Evolutionary conservation across 495 filamentous ascomycete genomes (phyloP), one percentile per base, ranked within the genome.

Genomic region (Hypoxylon perforatum): DNA sequence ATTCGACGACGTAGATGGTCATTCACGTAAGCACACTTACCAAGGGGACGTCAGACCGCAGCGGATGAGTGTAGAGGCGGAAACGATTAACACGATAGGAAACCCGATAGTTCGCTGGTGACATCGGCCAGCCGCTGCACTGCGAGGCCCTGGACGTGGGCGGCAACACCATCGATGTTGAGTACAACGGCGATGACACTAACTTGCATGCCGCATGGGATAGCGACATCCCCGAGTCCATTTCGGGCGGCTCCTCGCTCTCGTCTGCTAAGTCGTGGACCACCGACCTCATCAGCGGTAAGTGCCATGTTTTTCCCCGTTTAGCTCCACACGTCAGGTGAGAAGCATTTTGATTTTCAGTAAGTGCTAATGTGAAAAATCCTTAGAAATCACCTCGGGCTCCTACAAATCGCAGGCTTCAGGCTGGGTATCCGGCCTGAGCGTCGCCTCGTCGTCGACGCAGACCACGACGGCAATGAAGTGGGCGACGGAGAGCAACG

Each of bases 181-280:
- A 70, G 0, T 90, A 84, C 71, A 70, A 81, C 33, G 81, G 82
- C 14, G 76, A 79, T 23, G 65, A 53, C 15, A 86, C 85, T 17
- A 90, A 90, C 60, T 78, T 91, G 4, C 88, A 91, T 71, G 71
- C 85, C 1, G 78, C 81, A 55, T 90, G 88, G 88, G 88, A 90
- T 72, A 88, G 82, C 19, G 74, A 84, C 38, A 90, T 91, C 72
- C 86, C 87, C 12, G 81, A 87, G 62, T 76, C 85, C 30, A 66
- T 82, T 48, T 75, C 84, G 0, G 85, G 85, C 35, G 84, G 83
- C 28, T 76, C 73, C 23, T 73, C 74, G 12, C 61, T 75, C 28
- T 48, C 74, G 17, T 64, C 72, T 21, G 80, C 81, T 11, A 66
- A 73, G 50, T 54, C 65, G 4, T 82, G 80, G 79, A 71, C 80